Conservation (phyloP, 2,329 filamentous ascomycete genomes). For the Pseudogymnoascus sp. region DNA sequence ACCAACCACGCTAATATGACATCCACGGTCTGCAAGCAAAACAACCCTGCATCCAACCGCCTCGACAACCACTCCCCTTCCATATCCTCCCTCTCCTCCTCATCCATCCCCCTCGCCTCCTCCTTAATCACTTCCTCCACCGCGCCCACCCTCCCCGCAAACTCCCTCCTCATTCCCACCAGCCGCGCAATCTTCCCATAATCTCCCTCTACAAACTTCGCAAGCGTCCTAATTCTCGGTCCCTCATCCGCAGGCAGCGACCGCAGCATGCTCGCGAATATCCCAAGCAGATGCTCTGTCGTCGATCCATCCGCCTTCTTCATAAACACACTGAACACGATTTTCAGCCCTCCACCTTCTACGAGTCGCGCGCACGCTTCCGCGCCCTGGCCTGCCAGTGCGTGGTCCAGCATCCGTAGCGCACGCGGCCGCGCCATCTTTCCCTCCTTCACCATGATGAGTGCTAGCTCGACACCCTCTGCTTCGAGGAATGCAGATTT, state of each 20-base stretch:
- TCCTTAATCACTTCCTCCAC: slow-evolving; percentile 56
- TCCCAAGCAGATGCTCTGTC: slow-evolving; percentile 73
- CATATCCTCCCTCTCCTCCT: slow-evolving; percentile 53
- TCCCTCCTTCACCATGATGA: slow-evolving; percentile 87
- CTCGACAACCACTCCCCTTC: slow-evolving; percentile 66
- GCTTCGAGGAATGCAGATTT: slow-evolving; percentile 79
- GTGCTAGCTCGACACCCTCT: slow-evolving; percentile 82
- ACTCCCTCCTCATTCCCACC: slow-evolving; percentile 63
- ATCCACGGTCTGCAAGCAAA: slow-evolving; percentile 75
- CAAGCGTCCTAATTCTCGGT: slow-evolving; percentile 72
- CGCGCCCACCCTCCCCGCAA: slow-evolving; percentile 51
- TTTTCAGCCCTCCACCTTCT: slow-evolving; percentile 76
- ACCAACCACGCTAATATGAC: slow-evolving; percentile 82
- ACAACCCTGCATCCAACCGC: slow-evolving; percentile 76
- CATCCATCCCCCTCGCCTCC: slow-evolving; percentile 46
- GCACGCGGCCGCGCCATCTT: slow-evolving; percentile 74
- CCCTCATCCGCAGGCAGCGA: slow-evolving; percentile 70
- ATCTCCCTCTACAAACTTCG: slow-evolving; percentile 93
- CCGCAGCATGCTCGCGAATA: slow-evolving; percentile 76
- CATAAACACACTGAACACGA: slow-evolving; percentile 79
- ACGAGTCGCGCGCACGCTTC: slow-evolving; percentile 69
- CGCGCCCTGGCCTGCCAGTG: slow-evolving; percentile 51
- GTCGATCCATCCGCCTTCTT: slow-evolving; percentile 63
- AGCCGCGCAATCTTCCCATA: slow-evolving; percentile 77
- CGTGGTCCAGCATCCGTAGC: slow-evolving; percentile 78